Conservation (phyloP, 495 filamentous ascomycete genomes). For the Cercophora newfieldiana region DNA sequence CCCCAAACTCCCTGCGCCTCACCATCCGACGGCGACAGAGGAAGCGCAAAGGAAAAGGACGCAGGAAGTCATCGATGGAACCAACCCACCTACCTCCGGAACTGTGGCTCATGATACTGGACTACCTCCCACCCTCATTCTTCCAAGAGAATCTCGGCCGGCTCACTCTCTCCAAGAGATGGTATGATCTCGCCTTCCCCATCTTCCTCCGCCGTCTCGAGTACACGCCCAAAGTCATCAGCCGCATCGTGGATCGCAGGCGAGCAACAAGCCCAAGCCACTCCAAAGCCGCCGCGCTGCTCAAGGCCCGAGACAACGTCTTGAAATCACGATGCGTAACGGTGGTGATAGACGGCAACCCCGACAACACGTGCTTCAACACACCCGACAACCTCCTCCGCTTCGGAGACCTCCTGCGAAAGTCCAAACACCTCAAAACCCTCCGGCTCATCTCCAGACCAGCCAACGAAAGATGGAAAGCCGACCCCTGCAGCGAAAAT, state of each 20-base stretch:
- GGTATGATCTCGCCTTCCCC: slow-evolving; percentile 26
- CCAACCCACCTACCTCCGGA: slow-evolving; percentile 21
- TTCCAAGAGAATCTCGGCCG: slow-evolving; percentile 27
- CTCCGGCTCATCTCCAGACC: slow-evolving; percentile 18
- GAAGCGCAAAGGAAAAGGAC: neutral
- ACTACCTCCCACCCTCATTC: slow-evolving; percentile 21
- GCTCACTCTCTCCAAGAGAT: slow-evolving; percentile 23
- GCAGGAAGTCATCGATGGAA: neutral
- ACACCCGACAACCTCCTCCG: slow-evolving; percentile 18
- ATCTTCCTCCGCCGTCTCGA: slow-evolving; percentile 22
- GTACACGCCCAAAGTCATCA: slow-evolving; percentile 26
- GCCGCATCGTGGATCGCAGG: slow-evolving; percentile 24
- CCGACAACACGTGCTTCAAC: slow-evolving; percentile 8
- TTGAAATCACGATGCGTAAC: slow-evolving; percentile 17
- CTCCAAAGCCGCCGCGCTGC: slow-evolving; percentile 1
- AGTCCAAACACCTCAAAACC: slow-evolving; percentile 18
- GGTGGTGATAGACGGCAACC: slow-evolving; percentile 22
- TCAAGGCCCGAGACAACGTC: slow-evolving; percentile 15
- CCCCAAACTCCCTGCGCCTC: neutral
- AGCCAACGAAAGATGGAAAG: slow-evolving; percentile 18
- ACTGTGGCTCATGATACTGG: slow-evolving; percentile 27
- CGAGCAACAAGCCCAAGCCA: neutral
- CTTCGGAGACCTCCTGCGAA: slow-evolving; percentile 16
- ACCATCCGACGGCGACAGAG: neutral
- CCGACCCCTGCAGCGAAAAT: slow-evolving; percentile 13